Percentiles rank a stretch among this genome's conserved stretches.
Conservation (phyloP, 2,329 filamentous ascomycete species). For the Aureobasidium leucospermi region DNA sequence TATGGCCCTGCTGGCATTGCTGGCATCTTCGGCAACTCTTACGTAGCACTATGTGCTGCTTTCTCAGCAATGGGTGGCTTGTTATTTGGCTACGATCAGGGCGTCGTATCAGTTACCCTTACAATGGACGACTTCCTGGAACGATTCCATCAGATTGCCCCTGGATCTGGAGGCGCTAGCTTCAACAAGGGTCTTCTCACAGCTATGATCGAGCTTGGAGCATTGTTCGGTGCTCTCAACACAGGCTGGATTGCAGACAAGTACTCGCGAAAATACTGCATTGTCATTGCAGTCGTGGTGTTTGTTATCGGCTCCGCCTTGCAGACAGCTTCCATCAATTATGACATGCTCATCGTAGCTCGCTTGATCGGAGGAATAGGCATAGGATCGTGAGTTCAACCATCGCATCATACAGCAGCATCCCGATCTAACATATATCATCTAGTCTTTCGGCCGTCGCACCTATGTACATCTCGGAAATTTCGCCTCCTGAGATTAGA, state of each 20-base stretch:
- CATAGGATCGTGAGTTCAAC: slow-evolving; percentile 38
- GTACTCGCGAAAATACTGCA: slow-evolving; percentile 46
- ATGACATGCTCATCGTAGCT: slow-evolving; percentile 45
- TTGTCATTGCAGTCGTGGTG: slow-evolving; percentile 44
- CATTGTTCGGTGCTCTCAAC: slow-evolving; percentile 37
- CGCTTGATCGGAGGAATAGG: slow-evolving; percentile 45
- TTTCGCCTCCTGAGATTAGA: slow-evolving; percentile 32
- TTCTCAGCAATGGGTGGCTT: slow-evolving; percentile 32
- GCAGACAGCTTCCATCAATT: slow-evolving; percentile 44
- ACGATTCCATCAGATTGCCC: slow-evolving; percentile 31
- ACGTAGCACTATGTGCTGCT: slow-evolving; percentile 45
- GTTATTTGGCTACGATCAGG: slow-evolving; percentile 14
- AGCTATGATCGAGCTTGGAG: slow-evolving; percentile 50
- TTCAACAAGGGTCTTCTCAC: slow-evolving; percentile 43
- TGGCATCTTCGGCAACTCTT: slow-evolving; percentile 42
- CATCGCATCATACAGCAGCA: background rate
- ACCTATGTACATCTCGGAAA: slow-evolving; percentile 38
- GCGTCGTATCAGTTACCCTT: slow-evolving; percentile 35
- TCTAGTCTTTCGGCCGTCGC: slow-evolving; percentile 36
- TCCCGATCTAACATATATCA: background rate
- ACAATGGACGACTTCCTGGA: slow-evolving; percentile 47
- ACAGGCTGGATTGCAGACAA: slow-evolving; percentile 46
- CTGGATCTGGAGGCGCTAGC: slow-evolving; percentile 34
- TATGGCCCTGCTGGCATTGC: slow-evolving; percentile 29
- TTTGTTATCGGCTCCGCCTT: slow-evolving; percentile 46